These are phyloP conservation scores for Irpex rosettiformis DNA, from an alignment of 1,284 basidiomycete genomes.

Conservation along the genomic window DNA sequence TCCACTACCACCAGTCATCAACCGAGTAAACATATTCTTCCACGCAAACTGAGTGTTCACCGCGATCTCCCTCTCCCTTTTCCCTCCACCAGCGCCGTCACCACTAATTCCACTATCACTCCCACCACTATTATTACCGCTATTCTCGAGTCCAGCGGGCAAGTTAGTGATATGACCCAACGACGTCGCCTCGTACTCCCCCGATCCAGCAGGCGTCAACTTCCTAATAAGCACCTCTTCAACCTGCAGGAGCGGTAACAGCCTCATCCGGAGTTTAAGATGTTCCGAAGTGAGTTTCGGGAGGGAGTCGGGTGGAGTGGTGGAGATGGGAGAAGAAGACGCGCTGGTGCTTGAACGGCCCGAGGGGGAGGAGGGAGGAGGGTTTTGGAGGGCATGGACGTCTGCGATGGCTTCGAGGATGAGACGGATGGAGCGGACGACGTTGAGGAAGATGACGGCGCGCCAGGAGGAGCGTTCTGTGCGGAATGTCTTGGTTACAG, in stretches of 20 bases:
- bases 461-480: conserved; percentile 74
- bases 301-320: conserved; percentile 31
- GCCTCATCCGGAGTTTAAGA: conserved; percentile 59
- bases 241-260: conserved; percentile 65
- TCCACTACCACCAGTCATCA: conserved; percentile 5
- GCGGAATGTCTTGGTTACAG: conserved; percentile 6
- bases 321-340: conserved; percentile 10
- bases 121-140: not conserved
- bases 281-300: conserved; percentile 30
- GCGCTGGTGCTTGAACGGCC: conserved; percentile 10
- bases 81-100: not conserved
- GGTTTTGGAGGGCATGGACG: conserved; percentile 32
- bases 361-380: conserved; percentile 9
- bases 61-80: conserved; percentile 30
- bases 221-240: conserved; percentile 50
- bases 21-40: conserved; percentile 31
- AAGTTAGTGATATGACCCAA: conserved; percentile 35
- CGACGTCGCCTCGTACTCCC: conserved; percentile 40
- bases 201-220: conserved; percentile 12
- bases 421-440: conserved; percentile 65
- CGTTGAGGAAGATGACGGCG: conserved; percentile 72
- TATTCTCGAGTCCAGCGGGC: conserved; percentile 7
- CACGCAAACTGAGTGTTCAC: conserved; percentile 35
- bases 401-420: conserved; percentile 65
- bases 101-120: conserved; percentile 32